These are phyloP conservation scores for Cladobotryum protrusum DNA, from an alignment of 2,329 filamentous ascomycete species.

Conservation along the genomic window DNA sequence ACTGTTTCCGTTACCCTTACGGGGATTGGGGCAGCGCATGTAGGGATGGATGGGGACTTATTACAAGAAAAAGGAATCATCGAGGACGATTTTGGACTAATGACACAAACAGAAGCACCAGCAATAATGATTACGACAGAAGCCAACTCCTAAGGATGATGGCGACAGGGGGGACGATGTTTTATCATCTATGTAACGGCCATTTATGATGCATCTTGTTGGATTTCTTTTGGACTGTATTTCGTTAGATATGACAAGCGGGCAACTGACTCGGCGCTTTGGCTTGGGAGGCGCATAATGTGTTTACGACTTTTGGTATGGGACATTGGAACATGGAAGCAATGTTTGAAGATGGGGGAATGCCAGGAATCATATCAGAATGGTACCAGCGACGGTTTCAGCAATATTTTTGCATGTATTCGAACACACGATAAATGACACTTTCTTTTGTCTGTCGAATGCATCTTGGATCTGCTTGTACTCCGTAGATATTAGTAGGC, in stretches of 20 bases:
- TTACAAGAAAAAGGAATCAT: constrained; percentile 13
- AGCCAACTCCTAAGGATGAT: not conserved
- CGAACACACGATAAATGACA: no score
- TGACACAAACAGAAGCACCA: constrained; percentile 13
- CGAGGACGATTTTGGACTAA: constrained; percentile 14
- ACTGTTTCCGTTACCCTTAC: constrained; percentile 16
- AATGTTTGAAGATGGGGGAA: no score
- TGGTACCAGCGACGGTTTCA: no score
- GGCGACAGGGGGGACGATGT: not conserved
- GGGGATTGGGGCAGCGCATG: constrained; percentile 21
- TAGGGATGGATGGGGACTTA: constrained; percentile 14
- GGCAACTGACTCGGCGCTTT: constrained; percentile 11
- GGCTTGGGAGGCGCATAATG: not conserved
- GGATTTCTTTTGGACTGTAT: not conserved
- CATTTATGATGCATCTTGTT: not conserved
- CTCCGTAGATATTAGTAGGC: no score
- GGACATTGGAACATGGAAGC: no score
- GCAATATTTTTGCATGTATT: no score
- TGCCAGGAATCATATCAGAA: no score
- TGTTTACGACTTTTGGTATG: constrained; percentile 1
- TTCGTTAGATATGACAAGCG: constrained; percentile 4
- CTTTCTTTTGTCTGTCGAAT: no score
- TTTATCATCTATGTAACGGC: not conserved
- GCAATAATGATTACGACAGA: constrained; percentile 17
- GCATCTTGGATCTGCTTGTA: no score